Evolutionary conservation across 352 stramenopile genomes (phyloP).

Genomic region (Globisporangium solare): DNA sequence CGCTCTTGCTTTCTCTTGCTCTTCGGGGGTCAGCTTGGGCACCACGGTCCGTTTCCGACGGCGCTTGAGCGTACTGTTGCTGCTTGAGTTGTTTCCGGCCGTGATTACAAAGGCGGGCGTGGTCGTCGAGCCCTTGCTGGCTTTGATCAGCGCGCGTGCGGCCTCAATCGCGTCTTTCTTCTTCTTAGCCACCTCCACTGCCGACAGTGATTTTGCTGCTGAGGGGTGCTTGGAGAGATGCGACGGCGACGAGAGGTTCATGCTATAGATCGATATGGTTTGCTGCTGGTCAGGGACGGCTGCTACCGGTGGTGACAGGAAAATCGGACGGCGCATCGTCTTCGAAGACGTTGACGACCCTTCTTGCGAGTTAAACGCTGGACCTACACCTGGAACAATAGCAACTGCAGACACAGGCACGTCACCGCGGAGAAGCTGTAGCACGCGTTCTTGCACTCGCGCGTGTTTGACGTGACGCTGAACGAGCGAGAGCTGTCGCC

Average conservation of each 20-base stretch:
- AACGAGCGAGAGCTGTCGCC: constrained; percentile 47
- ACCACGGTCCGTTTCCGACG: constrained; percentile 15
- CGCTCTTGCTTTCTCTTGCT: constrained; percentile 18
- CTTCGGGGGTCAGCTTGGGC: constrained; percentile 26
- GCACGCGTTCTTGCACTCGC: constrained; percentile 47
- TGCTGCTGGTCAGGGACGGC: too few relatives aligned
- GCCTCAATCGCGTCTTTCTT: constrained; percentile 29
- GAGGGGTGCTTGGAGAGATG: too few relatives aligned
- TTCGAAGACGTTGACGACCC: not conserved
- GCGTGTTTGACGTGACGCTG: constrained; percentile 46
- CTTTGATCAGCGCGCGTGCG: constrained; percentile 29
- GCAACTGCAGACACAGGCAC: not conserved
- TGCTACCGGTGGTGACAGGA: constrained; percentile 1
- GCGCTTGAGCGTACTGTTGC: constrained; percentile 20
- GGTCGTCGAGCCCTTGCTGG: constrained; percentile 10
- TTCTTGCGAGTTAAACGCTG: too few relatives aligned
- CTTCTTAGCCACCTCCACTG: constrained; percentile 13
- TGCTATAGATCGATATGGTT: too few relatives aligned
- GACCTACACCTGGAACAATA: not conserved
- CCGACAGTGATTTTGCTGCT: constrained; percentile 1
- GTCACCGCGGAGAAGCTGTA: constrained; percentile 30
- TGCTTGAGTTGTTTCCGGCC: constrained; percentile 23
- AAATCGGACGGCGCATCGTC: constrained; percentile 3
- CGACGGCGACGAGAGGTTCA: too few relatives aligned
- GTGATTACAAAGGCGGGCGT: constrained; percentile 42